These are phyloP conservation scores for Porphyrellus cyaneotinctus DNA, from an alignment of 768 basidiomycete genomes.

Conservation along the genomic window DNA sequence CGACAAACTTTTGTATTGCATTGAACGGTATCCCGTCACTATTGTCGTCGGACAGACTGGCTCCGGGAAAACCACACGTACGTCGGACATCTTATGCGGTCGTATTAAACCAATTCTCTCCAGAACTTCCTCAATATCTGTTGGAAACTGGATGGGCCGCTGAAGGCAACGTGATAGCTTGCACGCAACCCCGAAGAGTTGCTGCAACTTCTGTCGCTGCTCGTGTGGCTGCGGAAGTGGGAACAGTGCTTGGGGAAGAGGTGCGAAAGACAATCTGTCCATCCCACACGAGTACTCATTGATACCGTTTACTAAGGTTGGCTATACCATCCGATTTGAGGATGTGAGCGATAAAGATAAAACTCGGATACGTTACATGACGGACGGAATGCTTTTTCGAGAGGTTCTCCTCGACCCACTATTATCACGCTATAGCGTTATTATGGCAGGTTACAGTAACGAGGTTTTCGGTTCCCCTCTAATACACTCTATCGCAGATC, in stretches of 20 bases:
- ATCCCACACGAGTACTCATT: neutral
- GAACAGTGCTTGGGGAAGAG: slow-evolving; percentile 84
- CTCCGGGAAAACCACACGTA: slow-evolving; percentile 96
- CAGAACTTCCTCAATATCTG: slow-evolving; percentile 94
- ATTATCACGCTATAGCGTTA: slow-evolving; percentile 87
- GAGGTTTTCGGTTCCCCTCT: neutral
- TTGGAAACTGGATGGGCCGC: slow-evolving; percentile 90
- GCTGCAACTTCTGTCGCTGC: slow-evolving; percentile 93
- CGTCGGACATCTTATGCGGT: slow-evolving; percentile 27
- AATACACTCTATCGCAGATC: slow-evolving; percentile 47
- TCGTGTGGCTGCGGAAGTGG: slow-evolving; percentile 91
- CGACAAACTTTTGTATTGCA: slow-evolving; percentile 72
- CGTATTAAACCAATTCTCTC: slow-evolving; percentile 7
- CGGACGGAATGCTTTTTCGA: slow-evolving; percentile 97
- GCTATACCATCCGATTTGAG: slow-evolving; percentile 96
- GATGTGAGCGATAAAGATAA: slow-evolving; percentile 80
- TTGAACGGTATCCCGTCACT: slow-evolving; percentile 79
- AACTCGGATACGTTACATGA: slow-evolving; percentile 93
- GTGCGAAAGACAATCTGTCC: slow-evolving; percentile 34
- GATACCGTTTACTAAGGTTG: slow-evolving; percentile 60
- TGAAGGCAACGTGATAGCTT: slow-evolving; percentile 80
- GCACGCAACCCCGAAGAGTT: slow-evolving; percentile 89
- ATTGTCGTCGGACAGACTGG: slow-evolving; percentile 96
- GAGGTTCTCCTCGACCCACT: slow-evolving; percentile 91
- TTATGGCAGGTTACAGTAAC: slow-evolving; percentile 68